Percentiles rank a stretch among this genome's conserved stretches.
phyloP scores from a whole-genome alignment of 306 rosid genomes.

The Mimosa pudica region DNA sequence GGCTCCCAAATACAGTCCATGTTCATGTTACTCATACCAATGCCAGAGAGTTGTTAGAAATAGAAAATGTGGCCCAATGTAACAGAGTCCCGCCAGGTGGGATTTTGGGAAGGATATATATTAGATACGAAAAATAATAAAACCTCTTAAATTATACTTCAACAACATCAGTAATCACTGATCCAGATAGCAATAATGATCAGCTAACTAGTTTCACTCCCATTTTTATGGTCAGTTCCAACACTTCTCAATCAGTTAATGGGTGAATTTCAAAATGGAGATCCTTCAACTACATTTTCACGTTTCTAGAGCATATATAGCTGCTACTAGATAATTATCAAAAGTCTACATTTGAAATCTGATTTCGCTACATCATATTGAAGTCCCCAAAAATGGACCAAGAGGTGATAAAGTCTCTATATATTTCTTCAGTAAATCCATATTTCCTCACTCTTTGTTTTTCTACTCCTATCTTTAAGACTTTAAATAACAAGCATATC shows the following conservation, averaged over 20 bases:
- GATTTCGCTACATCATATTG: neutral
- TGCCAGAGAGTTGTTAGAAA: neutral
- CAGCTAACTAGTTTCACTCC: neutral
- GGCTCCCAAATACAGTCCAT: neutral
- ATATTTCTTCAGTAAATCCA: constrained; percentile 6
- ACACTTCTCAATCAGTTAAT: neutral
- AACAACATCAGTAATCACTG: neutral
- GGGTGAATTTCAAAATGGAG: neutral
- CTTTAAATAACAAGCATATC: neutral
- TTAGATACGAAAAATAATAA: neutral
- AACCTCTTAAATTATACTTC: neutral
- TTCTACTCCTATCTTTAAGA: neutral
- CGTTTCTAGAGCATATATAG: neutral
- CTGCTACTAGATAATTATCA: neutral
- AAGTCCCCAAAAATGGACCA: neutral
- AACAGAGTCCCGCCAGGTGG: no score
- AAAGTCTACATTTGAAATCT: neutral
- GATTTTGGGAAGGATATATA: no score
- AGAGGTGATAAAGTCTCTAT: neutral
- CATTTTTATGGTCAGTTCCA: neutral
- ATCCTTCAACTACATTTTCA: neutral
- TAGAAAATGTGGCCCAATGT: no score
- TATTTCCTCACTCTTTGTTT: neutral
- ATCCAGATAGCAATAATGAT: neutral
- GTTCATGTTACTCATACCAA: no score